Base-by-base conservation (phyloP, 441 rosid species). In the Eugenia klotzschiana region DNA sequence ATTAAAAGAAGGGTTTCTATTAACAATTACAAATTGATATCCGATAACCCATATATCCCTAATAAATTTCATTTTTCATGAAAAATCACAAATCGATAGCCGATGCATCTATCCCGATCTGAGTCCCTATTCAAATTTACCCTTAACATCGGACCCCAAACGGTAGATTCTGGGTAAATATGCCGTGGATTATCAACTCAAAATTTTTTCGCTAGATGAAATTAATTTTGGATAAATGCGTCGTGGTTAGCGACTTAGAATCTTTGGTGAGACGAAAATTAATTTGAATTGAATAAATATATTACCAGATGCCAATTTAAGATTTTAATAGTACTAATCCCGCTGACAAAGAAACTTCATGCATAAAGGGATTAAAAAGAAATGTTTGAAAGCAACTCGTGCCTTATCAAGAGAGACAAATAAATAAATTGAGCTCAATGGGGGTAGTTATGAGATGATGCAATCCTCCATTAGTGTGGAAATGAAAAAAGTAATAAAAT, bases 111-210 rank as follows among this genome's bases (percentile, higher is more conserved):
- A 29, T 2, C 23, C 11, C 2, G 23, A 15, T 14, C 40, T 7
- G 5, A 49, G 5, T 49, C 51, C 77, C 33, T 18, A 64, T 64
- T 14, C 77, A 33, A 18, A 64, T 33, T 6, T 9, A 60, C 8
- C 77, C 23, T 20, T 6, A 14, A 9, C 0, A 0, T 22, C 23
- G 22, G 12, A 27, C 46, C 46, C 46, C 41, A 33, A 29, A 60
- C 6, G 0, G 13, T 8, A 60, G 73, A 29, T 10, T 64, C 33
- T 41, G 22, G 43, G 2, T 8, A 64, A 58, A 33, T 18, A 22
- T 5, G 14, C 18, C 0, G 4, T 22, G 14, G 1, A 5, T 3
- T 33, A 9, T 2, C 7, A 0, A 10, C 37, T 64, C 0, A 1
- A 18, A 18, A 9, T 49, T 9, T 33, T 37, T 20, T 69, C 10